Percentiles rank a stretch among this genome's conserved stretches.
Evolutionary conservation across 192 early-diverging fungal species (phyloP).

Genomic region (Lunasporangiospora selenospora): DNA sequence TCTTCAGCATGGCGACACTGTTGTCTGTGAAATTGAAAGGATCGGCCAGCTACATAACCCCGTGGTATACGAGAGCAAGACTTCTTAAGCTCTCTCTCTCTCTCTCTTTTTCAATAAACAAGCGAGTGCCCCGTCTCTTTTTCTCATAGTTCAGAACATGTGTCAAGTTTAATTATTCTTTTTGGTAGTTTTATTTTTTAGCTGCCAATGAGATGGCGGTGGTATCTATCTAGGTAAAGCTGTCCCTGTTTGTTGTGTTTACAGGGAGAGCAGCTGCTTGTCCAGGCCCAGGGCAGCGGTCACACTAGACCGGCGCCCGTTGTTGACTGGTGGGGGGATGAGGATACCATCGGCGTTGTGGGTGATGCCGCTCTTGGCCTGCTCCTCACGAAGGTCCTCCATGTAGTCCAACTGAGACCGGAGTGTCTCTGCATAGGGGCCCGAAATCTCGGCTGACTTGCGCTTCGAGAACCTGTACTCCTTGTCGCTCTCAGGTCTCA

Average conservation of each 20-base stretch:
- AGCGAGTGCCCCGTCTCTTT: too few species aligned
- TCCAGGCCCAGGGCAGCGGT: not conserved
- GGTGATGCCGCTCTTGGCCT: not conserved
- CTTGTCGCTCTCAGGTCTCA: not conserved
- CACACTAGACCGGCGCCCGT: slow-evolving; percentile 9
- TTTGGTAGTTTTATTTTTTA: not conserved
- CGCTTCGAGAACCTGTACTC: slow-evolving; percentile 17
- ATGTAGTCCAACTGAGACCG: too few species aligned
- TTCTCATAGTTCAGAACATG: too few species aligned
- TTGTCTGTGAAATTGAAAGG: slow-evolving; percentile 58
- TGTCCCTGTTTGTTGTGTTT: too few species aligned
- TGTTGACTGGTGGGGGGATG: not conserved
- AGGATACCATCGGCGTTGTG: not conserved
- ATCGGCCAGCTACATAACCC: slow-evolving; percentile 58
- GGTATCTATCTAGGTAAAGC: too few species aligned
- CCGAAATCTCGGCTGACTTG: slow-evolving; percentile 17
- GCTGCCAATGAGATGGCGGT: not conserved
- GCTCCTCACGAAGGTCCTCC: not conserved
- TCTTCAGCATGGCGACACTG: slow-evolving; percentile 58
- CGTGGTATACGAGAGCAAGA: slow-evolving; percentile 52
- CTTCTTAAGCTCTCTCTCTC: not conserved
- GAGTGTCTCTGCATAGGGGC: slow-evolving; percentile 11
- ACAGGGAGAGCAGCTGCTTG: not conserved
- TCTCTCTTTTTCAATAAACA: too few species aligned
- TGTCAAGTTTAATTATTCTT: not conserved